Evolutionary conservation across 169 alveolate genomes (phyloP).

Genomic region (Plasmodium gaboni): DNA sequence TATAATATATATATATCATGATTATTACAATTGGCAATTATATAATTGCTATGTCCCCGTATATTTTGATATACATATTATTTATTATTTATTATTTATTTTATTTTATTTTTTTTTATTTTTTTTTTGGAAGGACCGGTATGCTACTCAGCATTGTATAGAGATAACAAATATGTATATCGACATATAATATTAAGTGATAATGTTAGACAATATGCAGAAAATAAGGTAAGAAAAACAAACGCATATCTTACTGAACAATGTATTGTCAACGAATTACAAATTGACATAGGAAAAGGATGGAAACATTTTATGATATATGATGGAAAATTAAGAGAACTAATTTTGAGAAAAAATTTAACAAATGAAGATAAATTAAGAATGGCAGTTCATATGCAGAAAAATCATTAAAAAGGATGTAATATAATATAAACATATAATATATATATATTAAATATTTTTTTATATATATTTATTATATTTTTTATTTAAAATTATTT

Average conservation of each 20-base stretch:
- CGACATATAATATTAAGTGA: slow-evolving; percentile 87
- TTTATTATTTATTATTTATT: neutral
- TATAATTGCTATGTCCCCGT: too few species aligned
- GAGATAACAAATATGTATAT: slow-evolving; percentile 88
- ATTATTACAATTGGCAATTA: too few species aligned
- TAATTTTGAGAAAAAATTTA: slow-evolving; percentile 82
- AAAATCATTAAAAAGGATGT: too few species aligned
- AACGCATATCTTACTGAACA: slow-evolving; percentile 86
- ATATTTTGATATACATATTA: neutral
- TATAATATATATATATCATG: too few species aligned
- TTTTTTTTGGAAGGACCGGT: slow-evolving; percentile 83
- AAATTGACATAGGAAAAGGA: slow-evolving; percentile 88
- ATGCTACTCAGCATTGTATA: slow-evolving; percentile 89
- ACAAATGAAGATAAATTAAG: slow-evolving; percentile 77
- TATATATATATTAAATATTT: too few species aligned
- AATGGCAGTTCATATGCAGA: slow-evolving; percentile 68
- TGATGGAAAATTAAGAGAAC: slow-evolving; percentile 86
- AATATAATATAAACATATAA: too few species aligned
- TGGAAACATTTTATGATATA: slow-evolving; percentile 92
- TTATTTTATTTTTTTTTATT: neutral
- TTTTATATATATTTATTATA: too few species aligned
- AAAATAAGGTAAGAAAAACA: slow-evolving; percentile 83
- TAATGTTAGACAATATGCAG: slow-evolving; percentile 89
- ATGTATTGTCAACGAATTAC: slow-evolving; percentile 86
- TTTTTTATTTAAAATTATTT: too few species aligned